Percentiles rank a stretch among this genome's conserved stretches.
Conservation (phyloP, 192 early-diverging fungal genomes). For the Gamsiella multidivaricata region DNA sequence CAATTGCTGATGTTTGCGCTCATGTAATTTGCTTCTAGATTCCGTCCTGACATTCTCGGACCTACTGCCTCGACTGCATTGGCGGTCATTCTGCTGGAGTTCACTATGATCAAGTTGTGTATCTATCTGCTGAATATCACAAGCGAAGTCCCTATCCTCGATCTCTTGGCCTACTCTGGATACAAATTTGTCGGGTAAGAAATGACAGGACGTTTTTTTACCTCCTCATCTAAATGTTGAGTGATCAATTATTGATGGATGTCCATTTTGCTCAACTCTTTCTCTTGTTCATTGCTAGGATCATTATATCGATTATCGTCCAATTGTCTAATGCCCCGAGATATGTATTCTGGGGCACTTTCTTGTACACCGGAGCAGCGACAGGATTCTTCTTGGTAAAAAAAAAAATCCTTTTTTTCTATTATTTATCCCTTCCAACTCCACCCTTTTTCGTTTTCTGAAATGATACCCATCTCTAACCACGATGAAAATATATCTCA, state of each 20-base stretch:
- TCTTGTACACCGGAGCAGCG: conserved; percentile 79
- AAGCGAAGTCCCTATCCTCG: conserved; percentile 84
- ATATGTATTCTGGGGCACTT: conserved; percentile 74
- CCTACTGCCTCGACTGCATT: conserved; percentile 85
- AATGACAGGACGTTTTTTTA: conserved; percentile 49
- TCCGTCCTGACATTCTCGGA: conserved; percentile 89
- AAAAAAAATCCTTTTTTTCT: background rate
- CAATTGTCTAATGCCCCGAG: conserved; percentile 54
- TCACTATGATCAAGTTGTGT: conserved; percentile 84
- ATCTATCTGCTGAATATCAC: conserved; percentile 90
- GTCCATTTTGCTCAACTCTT: background rate
- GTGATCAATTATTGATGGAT: background rate
- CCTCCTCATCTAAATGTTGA: background rate
- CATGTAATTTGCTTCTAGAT: conserved; percentile 69
- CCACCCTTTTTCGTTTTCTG: too few species aligned
- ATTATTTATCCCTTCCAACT: too few species aligned
- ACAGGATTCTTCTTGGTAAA: conserved; percentile 92
- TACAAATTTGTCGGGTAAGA: conserved; percentile 92
- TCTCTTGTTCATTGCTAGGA: conserved; percentile 45
- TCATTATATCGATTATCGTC: conserved; percentile 56
- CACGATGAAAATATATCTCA: too few species aligned
- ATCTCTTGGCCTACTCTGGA: conserved; percentile 88
- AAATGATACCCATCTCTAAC: too few species aligned
- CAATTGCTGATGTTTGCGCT: background rate
- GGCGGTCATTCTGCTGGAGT: conserved; percentile 82